Percentiles rank a stretch among this genome's conserved stretches.
Conservation (phyloP, 2,329 filamentous ascomycete species). For the Curvularia hawaiiensis region DNA sequence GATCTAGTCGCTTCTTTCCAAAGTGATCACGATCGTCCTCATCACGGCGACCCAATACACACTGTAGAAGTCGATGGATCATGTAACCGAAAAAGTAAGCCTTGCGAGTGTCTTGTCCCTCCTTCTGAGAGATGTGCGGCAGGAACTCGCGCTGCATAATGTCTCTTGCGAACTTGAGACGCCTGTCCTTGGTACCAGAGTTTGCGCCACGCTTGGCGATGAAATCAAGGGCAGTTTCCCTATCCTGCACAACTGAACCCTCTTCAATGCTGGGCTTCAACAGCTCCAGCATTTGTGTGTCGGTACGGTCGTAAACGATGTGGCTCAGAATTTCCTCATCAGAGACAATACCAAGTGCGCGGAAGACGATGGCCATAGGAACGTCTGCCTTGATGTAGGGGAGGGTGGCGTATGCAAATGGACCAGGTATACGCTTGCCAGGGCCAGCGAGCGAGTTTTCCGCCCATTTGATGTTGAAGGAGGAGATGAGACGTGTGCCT, state of each 20-base stretch:
- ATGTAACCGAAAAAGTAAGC: constrained; percentile 99
- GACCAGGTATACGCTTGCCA: constrained; percentile 79
- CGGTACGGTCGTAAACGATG: constrained; percentile 93
- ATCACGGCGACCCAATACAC: constrained; percentile 88
- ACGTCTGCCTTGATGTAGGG: constrained; percentile 95
- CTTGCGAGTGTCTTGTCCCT: constrained; percentile 94
- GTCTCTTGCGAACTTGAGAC: constrained; percentile 89
- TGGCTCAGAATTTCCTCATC: constrained; percentile 98
- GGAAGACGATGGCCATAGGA: constrained; percentile 93
- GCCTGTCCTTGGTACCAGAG: constrained; percentile 78
- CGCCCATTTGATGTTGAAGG: constrained; percentile 87
- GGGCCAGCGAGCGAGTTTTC: constrained; percentile 78
- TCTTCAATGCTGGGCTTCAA: constrained; percentile 97
- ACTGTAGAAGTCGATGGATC: constrained; percentile 94
- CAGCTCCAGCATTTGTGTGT: constrained; percentile 97
- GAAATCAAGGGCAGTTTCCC: constrained; percentile 91
- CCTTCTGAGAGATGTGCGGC: constrained; percentile 93
- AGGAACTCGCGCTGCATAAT: constrained; percentile 97
- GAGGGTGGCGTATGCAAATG: constrained; percentile 86
- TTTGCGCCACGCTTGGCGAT: constrained; percentile 91
- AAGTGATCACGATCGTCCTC: constrained; percentile 98
- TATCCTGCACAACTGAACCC: constrained; percentile 93
- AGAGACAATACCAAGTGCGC: constrained; percentile 92
- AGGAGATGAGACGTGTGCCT: constrained; percentile 91
- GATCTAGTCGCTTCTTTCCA: constrained; percentile 95